Evolutionary conservation across 768 basidiomycete species (phyloP), one percentile per base, ranked within the genome.

Genomic region (Boletus edulis): DNA sequence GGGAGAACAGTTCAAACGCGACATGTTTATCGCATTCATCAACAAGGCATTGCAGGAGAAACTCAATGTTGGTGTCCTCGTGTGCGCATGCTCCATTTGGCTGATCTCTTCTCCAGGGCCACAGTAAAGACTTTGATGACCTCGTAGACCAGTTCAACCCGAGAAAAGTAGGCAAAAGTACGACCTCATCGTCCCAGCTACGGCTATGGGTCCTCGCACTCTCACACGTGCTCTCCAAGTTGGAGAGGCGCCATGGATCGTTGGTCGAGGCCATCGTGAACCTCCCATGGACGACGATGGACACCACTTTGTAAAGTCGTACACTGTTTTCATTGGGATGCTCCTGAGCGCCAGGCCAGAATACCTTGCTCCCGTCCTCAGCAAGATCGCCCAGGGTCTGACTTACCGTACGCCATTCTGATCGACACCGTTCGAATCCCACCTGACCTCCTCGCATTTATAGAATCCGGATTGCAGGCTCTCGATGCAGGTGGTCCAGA

Each of bases 231-330:
- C 92, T 98, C 51, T 95, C 94, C 24, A 83, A 91, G 40, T 78
- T 99, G 32, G 94, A 94, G 62, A 84, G 84, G 46, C 77, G 81
- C 10, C 95, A 98, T 67, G 76, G 85, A 15, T 67, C 83, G 0
- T 82, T 99, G 31, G 87, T 98, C 37, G 84, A 94, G 57, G 92
- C 94, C 14, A 83, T 98, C 54, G 78, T 98, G 41, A 80, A 79
- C 57, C 79, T 98, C 65, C 92, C 94, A 13, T 99, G 97, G 97
- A 87, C 90, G 15, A 90, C 85, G n/a, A 83, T 93, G 72, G 94
- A 96, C 65, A 81, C 81, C 32, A 74, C 76, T 34, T 90, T 96
- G 94, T 95, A 49, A 89, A 87, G 71, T 85, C 87, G 5, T 98
- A 96, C 73, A 88, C 87, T 31, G 81, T 88, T 35, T 97, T 97